Percentiles rank a stretch among this genome's conserved stretches.
phyloP scores from a whole-genome alignment of 192 early-diverging fungal genomes.

The Coemansia pectinata region DNA sequence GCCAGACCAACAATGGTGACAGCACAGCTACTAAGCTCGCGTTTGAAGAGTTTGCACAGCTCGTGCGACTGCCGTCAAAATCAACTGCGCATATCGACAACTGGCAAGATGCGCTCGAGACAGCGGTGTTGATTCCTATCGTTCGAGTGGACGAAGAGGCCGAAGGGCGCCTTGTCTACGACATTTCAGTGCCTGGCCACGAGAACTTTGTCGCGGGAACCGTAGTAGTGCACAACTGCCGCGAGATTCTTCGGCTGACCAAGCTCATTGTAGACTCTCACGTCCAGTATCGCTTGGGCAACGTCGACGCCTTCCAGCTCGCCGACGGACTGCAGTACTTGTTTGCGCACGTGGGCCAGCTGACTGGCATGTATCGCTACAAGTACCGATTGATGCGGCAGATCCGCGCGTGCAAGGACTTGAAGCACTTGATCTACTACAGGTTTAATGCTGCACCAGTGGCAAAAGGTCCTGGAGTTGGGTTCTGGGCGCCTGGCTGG shows the following conservation, averaged over 20 bases:
- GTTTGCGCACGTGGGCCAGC: constrained; percentile 97
- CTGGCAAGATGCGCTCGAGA: constrained; percentile 2
- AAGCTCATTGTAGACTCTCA: constrained; percentile 97
- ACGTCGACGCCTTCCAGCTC: constrained; percentile 98
- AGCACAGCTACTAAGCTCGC: background rate
- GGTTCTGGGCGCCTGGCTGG: constrained; percentile 99
- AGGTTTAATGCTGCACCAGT: constrained; percentile 55
- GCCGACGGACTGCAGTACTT: constrained; percentile 99
- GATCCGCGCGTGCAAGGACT: constrained; percentile 92
- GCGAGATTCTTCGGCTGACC: constrained; percentile 95
- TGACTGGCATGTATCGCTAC: constrained; percentile 99
- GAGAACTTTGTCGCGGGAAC: constrained; percentile 57
- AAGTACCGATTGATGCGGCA: constrained; percentile 98
- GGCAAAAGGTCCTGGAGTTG: constrained; percentile 83
- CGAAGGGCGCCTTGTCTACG: constrained; percentile 37
- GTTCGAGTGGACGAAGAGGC: constrained; percentile 12
- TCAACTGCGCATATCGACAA: background rate
- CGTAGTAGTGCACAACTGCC: constrained; percentile 60
- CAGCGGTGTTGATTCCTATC: constrained; percentile 32
- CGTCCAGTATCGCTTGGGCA: constrained; percentile 97
- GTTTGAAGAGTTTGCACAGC: constrained; percentile 17
- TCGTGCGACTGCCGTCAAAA: constrained; percentile 11
- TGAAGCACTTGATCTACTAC: constrained; percentile 93
- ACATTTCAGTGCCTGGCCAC: constrained; percentile 50
- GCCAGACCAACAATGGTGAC: background rate